Evolutionary conservation across 2,329 filamentous ascomycete species (phyloP).

Genomic region (Fusarium sacchari): DNA sequence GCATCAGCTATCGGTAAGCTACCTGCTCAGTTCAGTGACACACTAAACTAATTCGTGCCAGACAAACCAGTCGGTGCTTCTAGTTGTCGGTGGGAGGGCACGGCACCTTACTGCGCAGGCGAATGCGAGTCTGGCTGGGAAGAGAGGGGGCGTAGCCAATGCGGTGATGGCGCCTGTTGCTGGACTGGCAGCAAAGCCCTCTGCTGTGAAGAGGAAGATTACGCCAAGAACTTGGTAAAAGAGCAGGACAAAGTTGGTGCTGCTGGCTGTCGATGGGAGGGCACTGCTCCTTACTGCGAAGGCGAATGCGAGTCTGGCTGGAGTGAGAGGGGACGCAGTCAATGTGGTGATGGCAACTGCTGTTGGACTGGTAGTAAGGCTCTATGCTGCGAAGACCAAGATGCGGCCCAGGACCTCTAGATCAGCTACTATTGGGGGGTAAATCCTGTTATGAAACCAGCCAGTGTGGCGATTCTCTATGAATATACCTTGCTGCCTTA

Average conservation of each 20-base stretch:
- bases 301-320: fast-evolving
- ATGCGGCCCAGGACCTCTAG: background rate
- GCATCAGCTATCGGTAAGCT: background rate
- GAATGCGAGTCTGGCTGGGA: fast-evolving
- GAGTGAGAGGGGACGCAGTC: background rate
- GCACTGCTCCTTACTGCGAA: background rate
- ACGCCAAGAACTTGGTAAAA: background rate
- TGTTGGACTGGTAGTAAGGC: background rate
- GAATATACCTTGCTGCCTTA: fast-evolving
- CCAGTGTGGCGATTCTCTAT: fast-evolving
- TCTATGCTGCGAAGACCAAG: fast-evolving
- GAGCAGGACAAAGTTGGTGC: background rate
- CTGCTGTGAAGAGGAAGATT: background rate
- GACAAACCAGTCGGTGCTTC: background rate
- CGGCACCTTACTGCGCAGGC: background rate
- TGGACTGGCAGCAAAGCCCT: background rate
- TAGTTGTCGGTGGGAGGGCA: background rate
- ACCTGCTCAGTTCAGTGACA: no score
- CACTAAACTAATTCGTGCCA: background rate
- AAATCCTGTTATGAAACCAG: fast-evolving
- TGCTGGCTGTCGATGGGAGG: background rate
- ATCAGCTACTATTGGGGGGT: background rate
- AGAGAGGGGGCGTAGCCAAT: background rate
- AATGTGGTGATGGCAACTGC: background rate
- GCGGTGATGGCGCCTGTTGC: background rate